phyloP scores from a whole-genome alignment of 139 green algal species.

The Spirogloea muscicola region DNA sequence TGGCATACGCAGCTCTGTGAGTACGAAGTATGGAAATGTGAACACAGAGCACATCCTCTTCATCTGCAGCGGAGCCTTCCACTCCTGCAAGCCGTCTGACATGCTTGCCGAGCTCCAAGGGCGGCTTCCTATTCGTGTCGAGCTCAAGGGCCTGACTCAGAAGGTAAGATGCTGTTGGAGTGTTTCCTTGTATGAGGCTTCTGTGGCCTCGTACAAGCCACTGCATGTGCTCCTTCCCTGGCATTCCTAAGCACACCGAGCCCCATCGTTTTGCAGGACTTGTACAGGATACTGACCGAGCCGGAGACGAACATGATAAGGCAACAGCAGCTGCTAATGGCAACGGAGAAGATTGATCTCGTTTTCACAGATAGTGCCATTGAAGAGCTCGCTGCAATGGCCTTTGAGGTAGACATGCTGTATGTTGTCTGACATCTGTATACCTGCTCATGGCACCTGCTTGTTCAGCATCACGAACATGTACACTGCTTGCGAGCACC shows the following conservation, averaged over 20 bases:
- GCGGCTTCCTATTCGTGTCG: conserved; percentile 89
- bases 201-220: background rate
- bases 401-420: conserved; percentile 60
- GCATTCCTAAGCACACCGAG: background rate
- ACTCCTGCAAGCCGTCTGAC: conserved; percentile 80
- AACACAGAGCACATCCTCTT: conserved; percentile 96
- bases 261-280: conserved; percentile 52
- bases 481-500: no score
- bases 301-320: conserved; percentile 85
- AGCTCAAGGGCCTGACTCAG: conserved; percentile 78
- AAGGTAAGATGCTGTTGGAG: conserved; percentile 9
- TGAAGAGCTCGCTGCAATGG: conserved; percentile 52
- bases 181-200: background rate
- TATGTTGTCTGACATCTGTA: background rate
- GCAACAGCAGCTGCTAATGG: conserved; percentile 87
- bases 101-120: conserved; percentile 88
- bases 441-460: no score
- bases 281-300: conserved; percentile 80
- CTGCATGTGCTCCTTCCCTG: background rate
- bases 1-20: conserved; percentile 18
- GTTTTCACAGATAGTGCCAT: conserved; percentile 80
- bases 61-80: conserved; percentile 90
- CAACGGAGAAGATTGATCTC: conserved; percentile 83
- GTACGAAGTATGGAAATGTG: conserved; percentile 78
- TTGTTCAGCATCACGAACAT: no score